Percentiles rank a stretch among this genome's conserved stretches.
Evolutionary conservation across 176 grass and related monocot species (phyloP).

Genomic region (Pontederia crassipes): DNA sequence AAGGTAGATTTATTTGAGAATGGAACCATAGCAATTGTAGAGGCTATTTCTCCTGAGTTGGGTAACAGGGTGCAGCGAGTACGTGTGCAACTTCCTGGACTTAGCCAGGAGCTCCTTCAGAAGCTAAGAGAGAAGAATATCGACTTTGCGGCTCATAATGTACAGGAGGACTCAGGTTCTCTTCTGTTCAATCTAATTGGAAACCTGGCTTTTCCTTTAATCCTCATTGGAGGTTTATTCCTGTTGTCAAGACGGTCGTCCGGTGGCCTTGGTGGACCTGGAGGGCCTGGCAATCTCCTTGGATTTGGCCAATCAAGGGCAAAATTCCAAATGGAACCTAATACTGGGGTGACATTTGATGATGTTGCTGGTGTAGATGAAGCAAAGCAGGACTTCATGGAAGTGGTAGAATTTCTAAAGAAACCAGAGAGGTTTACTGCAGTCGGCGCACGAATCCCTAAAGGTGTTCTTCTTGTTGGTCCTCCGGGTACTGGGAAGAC

Average conservation of each 20-base stretch:
- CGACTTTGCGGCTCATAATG: conserved; percentile 13
- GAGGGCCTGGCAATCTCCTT: conserved; percentile 9
- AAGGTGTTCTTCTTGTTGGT: conserved; percentile 16
- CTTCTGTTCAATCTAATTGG: conserved; percentile 12
- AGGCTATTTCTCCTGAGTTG: conserved; percentile 12
- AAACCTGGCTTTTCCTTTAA: conserved; percentile 8
- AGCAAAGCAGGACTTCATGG: conserved; percentile 18
- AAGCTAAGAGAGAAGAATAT: conserved; percentile 13
- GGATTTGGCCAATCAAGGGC: conserved; percentile 12
- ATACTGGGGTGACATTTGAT: conserved; percentile 13
- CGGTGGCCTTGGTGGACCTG: conserved; percentile 14
- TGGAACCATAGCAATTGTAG: conserved; percentile 17
- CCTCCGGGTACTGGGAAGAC: conserved; percentile 18
- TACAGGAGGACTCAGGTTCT: conserved; percentile 9
- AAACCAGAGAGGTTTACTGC: conserved; percentile 16
- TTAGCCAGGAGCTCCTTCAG: conserved; percentile 16
- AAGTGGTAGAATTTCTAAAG: conserved; percentile 12
- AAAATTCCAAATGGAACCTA: conserved; percentile 14
- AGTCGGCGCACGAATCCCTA: conserved; percentile 10
- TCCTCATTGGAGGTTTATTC: conserved; percentile 13
- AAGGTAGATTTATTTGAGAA: conserved; percentile 15
- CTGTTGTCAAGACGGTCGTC: conserved; percentile 14
- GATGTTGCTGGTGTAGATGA: conserved; percentile 17
- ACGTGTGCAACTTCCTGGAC: conserved; percentile 11
- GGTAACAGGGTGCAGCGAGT: conserved; percentile 11